phyloP scores from a whole-genome alignment of 1,284 basidiomycete genomes.

The Puccinia sorghi region DNA sequence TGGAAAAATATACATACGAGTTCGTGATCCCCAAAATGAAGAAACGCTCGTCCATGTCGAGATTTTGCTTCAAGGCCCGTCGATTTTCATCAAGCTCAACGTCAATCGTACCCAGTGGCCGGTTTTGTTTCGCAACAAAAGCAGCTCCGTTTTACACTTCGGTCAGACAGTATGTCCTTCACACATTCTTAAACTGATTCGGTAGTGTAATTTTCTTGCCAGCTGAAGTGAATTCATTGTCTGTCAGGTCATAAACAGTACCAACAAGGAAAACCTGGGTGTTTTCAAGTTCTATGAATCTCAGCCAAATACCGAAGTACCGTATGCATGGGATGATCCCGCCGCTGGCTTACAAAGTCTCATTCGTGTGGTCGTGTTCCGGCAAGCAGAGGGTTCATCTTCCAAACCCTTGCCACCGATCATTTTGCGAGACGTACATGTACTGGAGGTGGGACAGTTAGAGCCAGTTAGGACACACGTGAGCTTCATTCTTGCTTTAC shows the following conservation, averaged over 20 bases:
- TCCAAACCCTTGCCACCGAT: slow-evolving; percentile 34
- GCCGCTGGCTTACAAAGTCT: slow-evolving; percentile 46
- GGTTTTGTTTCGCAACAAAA: slow-evolving; percentile 47
- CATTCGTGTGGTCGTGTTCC: slow-evolving; percentile 39
- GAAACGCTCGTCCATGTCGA: slow-evolving; percentile 47
- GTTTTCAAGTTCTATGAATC: slow-evolving; percentile 33
- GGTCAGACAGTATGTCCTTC: slow-evolving; percentile 42
- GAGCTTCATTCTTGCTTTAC: slow-evolving; percentile 11
- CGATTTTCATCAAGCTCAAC: slow-evolving; percentile 49
- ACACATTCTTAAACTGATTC: neutral
- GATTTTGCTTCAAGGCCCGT: slow-evolving; percentile 46
- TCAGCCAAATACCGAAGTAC: slow-evolving; percentile 33
- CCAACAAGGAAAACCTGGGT: slow-evolving; percentile 20
- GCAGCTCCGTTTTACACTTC: slow-evolving; percentile 43
- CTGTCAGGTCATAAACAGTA: slow-evolving; percentile 27
- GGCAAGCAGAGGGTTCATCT: slow-evolving; percentile 61
- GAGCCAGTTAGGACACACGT: slow-evolving; percentile 78
- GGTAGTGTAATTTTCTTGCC: neutral
- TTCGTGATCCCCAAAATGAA: slow-evolving; percentile 4
- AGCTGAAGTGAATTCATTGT: neutral
- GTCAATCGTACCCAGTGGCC: slow-evolving; percentile 48
- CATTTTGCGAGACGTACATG: slow-evolving; percentile 69
- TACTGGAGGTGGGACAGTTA: slow-evolving; percentile 93
- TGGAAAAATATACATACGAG: slow-evolving; percentile 48
- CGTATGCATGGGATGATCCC: slow-evolving; percentile 50